Evolutionary conservation across 23 red algal genomes (phyloP).

Genomic region (Gracilaria gracilis): DNA sequence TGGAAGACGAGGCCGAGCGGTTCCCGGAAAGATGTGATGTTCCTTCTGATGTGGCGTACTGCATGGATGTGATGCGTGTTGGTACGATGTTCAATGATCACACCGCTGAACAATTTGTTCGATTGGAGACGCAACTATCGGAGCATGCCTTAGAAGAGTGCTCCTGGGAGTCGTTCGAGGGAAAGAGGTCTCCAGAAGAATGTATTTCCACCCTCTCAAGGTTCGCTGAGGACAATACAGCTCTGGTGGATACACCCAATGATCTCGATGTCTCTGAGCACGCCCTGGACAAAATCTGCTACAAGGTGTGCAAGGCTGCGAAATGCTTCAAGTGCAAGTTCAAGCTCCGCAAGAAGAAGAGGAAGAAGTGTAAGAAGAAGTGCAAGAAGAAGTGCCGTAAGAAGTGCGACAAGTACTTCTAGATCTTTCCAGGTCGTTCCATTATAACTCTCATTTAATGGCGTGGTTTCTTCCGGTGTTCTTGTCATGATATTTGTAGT

Average conservation of each 20-base stretch:
- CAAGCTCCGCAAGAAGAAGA: conserved; percentile 18
- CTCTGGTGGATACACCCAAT: not conserved
- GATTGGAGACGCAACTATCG: not conserved
- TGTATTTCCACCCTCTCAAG: conserved; percentile 25
- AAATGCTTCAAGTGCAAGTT: conserved; percentile 42
- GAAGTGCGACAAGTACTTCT: conserved; percentile 28
- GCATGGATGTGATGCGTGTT: conserved; percentile 44
- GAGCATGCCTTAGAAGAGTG: conserved; percentile 33
- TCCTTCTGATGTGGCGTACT: conserved; percentile 34
- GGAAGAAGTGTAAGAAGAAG: conserved; percentile 50
- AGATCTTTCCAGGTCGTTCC: too few species aligned
- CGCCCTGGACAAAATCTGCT: conserved; percentile 9
- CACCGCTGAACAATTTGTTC: conserved; percentile 2
- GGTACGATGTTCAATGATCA: conserved; percentile 3
- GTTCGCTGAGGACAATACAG: not conserved
- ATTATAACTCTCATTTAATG: too few species aligned
- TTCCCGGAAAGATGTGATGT: not conserved
- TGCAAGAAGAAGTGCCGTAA: conserved; percentile 28
- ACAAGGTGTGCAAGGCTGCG: conserved; percentile 16
- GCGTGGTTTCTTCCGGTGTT: too few species aligned
- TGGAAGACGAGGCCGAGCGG: conserved; percentile 1
- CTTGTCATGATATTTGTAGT: too few species aligned
- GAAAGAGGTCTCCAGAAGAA: conserved; percentile 1
- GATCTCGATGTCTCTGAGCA: conserved; percentile 31
- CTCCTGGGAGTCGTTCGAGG: conserved; percentile 34